Percentiles rank a stretch among this genome's conserved stretches.
These are phyloP conservation scores for Drechslera avenae DNA, from an alignment of 2,329 filamentous ascomycete genomes.

Conservation along the genomic window DNA sequence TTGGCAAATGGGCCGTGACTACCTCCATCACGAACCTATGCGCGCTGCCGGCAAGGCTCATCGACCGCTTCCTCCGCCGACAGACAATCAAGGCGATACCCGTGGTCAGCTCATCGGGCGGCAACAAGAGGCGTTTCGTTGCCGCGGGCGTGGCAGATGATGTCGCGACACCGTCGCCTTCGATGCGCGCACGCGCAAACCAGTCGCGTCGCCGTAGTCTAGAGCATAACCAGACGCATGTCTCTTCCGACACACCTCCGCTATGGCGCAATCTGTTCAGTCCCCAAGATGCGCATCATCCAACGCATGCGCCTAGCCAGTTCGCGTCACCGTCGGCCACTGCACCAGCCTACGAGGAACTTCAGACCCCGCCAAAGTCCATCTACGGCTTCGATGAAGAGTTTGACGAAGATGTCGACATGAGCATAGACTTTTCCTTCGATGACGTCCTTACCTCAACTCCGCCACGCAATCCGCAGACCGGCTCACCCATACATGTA, in stretches of 20 bases:
- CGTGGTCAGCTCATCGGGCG: slow-evolving; percentile 25
- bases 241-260: neutral
- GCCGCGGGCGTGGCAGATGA: slow-evolving; percentile 28
- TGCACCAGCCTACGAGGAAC: neutral
- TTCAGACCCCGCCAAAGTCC: neutral
- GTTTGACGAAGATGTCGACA: slow-evolving; percentile 6
- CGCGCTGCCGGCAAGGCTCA: slow-evolving; percentile 16
- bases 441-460: slow-evolving; percentile 20
- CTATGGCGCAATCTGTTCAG: neutral
- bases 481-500: slow-evolving; percentile 12
- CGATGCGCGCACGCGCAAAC: slow-evolving; percentile 11
- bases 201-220: slow-evolving; percentile 9
- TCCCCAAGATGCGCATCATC: neutral
- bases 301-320: neutral
- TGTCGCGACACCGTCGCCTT: slow-evolving; percentile 18
- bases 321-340: neutral
- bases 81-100: slow-evolving; percentile 30
- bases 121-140: slow-evolving; percentile 39
- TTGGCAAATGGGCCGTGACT: slow-evolving; percentile 20
- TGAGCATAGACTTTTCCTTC: slow-evolving; percentile 26
- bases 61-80: slow-evolving; percentile 16
- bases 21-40: slow-evolving; percentile 17
- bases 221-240: neutral
- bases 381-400: neutral
- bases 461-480: slow-evolving; percentile 14